Evolutionary conservation across 73 alveolate species (phyloP).

Genomic region (Tetrahymena malaccensis): DNA sequence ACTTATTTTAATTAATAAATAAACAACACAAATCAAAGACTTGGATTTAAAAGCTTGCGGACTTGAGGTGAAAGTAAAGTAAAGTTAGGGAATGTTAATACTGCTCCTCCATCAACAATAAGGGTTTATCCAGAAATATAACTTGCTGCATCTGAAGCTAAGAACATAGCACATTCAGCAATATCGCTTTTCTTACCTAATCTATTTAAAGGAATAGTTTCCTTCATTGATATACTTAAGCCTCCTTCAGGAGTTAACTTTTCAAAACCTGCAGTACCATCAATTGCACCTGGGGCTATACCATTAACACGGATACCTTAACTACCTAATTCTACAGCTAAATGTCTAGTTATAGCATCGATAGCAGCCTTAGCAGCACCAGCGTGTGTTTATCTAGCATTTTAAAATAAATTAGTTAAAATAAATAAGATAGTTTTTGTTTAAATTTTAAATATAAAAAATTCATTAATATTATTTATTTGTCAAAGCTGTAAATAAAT

Average conservation of each 20-base stretch:
- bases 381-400: constrained; percentile 44
- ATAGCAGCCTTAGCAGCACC: constrained; percentile 86
- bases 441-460: too few species aligned
- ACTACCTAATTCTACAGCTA: constrained; percentile 86
- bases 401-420: background rate
- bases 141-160: constrained; percentile 61
- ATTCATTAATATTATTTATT: too few species aligned
- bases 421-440: background rate
- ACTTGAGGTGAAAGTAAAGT: constrained; percentile 16
- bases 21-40: background rate
- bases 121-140: constrained; percentile 69
- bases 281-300: constrained; percentile 79
- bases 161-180: constrained; percentile 63
- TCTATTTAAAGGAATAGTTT: constrained; percentile 42
- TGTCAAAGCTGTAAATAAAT: background rate
- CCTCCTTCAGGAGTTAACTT: constrained; percentile 61
- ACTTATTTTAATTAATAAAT: background rate
- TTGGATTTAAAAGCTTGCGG: background rate
- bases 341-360: constrained; percentile 69
- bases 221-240: constrained; percentile 13
- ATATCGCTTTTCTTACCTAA: constrained; percentile 54
- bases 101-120: constrained; percentile 78
- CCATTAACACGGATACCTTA: constrained; percentile 70
- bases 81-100: constrained; percentile 64
- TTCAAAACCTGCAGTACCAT: constrained; percentile 77